Evolutionary conservation across 257 asterid genomes (phyloP).

Genomic region (Lantana camara): DNA sequence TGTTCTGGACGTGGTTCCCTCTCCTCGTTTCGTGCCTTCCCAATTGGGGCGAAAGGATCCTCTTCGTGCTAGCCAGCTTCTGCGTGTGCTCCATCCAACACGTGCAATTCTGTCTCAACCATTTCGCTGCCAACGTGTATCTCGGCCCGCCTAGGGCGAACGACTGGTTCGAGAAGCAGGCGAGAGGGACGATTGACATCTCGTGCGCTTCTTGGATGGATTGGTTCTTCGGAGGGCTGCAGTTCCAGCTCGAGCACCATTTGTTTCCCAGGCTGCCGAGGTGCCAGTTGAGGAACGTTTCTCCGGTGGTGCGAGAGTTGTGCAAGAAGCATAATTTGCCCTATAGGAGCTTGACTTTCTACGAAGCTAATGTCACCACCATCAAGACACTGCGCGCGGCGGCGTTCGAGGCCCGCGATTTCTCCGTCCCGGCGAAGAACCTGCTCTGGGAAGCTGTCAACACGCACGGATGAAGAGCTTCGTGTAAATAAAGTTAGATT

Average conservation of each 20-base stretch:
- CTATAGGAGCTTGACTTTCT: slow-evolving; percentile 36
- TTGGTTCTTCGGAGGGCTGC: slow-evolving; percentile 45
- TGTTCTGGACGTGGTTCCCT: slow-evolving; percentile 56
- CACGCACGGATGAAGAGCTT: slow-evolving; percentile 37
- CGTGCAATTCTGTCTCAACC: slow-evolving; percentile 49
- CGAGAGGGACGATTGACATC: slow-evolving; percentile 49
- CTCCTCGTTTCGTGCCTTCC: slow-evolving; percentile 40
- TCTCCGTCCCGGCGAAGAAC: slow-evolving; percentile 27
- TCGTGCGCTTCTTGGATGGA: slow-evolving; percentile 43
- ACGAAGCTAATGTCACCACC: slow-evolving; percentile 38
- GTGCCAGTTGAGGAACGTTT: slow-evolving; percentile 38
- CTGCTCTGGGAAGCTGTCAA: slow-evolving; percentile 50
- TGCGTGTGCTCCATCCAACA: slow-evolving; percentile 43
- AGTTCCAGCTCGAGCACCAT: slow-evolving; percentile 42
- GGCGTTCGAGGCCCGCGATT: slow-evolving; percentile 40
- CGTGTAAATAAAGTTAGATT: neutral
- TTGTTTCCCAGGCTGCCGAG: slow-evolving; percentile 40
- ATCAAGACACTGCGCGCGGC: slow-evolving; percentile 31
- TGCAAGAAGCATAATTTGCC: slow-evolving; percentile 44
- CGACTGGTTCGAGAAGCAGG: slow-evolving; percentile 51
- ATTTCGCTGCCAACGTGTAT: slow-evolving; percentile 44
- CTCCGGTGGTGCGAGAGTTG: slow-evolving; percentile 33
- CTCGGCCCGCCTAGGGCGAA: slow-evolving; percentile 45
- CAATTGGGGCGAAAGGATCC: slow-evolving; percentile 43
- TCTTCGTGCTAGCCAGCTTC: slow-evolving; percentile 40